Evolutionary conservation across 2,329 filamentous ascomycete genomes (phyloP).

Genomic region (Colletotrichum phormii): DNA sequence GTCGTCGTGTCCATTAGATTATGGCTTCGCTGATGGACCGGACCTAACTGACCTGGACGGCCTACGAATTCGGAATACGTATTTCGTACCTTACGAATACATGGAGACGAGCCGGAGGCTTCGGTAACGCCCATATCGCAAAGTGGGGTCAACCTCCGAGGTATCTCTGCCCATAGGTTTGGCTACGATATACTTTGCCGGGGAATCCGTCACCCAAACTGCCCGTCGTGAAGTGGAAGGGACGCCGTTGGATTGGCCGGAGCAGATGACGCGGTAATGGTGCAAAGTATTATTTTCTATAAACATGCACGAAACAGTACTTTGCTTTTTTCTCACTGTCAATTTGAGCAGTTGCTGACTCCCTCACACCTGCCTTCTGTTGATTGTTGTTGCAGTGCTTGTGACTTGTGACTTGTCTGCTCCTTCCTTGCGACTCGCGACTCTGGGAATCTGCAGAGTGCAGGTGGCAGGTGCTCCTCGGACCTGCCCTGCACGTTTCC

Average conservation of each 20-base stretch:
- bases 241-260: background rate
- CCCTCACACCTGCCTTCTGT: too few species aligned
- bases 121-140: conserved; percentile 31
- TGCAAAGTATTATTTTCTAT: background rate
- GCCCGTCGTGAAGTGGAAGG: conserved; percentile 1
- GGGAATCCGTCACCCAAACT: background rate
- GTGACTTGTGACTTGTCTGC: too few species aligned
- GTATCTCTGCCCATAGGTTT: background rate
- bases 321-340: background rate
- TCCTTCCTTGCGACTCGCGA: too few species aligned
- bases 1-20: background rate
- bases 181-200: background rate
- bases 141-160: background rate
- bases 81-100: background rate
- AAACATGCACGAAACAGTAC: background rate
- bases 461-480: background rate
- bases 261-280: background rate
- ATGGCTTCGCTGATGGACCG: conserved; percentile 14
- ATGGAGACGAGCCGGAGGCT: conserved; percentile 20
- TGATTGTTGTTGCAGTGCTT: too few species aligned
- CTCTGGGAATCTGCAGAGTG: too few species aligned
- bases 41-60: background rate
- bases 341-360: too few species aligned
- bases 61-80: background rate
- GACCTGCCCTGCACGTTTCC: background rate